phyloP scores from a whole-genome alignment of 306 rosid genomes.

The Biancaea sappan region DNA sequence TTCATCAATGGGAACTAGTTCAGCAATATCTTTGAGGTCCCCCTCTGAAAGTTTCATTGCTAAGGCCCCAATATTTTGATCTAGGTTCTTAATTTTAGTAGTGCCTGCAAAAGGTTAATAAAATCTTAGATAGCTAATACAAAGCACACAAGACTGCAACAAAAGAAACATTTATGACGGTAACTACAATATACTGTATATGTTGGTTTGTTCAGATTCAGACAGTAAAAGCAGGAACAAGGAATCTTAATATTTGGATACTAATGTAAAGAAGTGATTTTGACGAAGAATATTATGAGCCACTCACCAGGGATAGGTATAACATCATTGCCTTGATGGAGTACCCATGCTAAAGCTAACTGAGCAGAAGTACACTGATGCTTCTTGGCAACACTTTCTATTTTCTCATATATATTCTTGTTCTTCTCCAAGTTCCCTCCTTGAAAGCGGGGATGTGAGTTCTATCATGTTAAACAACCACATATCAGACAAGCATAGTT shows the following conservation, averaged over 20 bases:
- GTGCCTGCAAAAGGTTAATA: neutral
- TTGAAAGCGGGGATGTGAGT: conserved; percentile 52
- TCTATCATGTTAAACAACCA: conserved; percentile 39
- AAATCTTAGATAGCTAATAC: neutral
- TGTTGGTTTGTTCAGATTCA: no score
- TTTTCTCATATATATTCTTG: conserved; percentile 49
- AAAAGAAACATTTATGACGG: neutral
- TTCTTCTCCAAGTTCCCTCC: conserved; percentile 50
- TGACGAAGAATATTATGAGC: neutral
- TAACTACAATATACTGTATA: neutral
- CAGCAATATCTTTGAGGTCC: no score
- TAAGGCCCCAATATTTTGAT: no score
- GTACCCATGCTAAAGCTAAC: conserved; percentile 74
- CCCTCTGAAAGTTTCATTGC: no score
- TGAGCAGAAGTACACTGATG: conserved; percentile 61
- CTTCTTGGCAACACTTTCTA: conserved; percentile 54
- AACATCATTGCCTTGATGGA: conserved; percentile 66
- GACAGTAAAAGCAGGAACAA: neutral
- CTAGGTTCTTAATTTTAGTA: neutral
- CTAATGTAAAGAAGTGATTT: neutral
- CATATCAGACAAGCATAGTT: neutral
- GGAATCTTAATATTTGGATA: neutral
- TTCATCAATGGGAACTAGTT: no score
- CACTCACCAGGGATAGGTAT: conserved; percentile 49
- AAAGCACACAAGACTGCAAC: neutral